Evolutionary conservation across 768 basidiomycete species (phyloP).

Genomic region (Mycena alexandri): DNA sequence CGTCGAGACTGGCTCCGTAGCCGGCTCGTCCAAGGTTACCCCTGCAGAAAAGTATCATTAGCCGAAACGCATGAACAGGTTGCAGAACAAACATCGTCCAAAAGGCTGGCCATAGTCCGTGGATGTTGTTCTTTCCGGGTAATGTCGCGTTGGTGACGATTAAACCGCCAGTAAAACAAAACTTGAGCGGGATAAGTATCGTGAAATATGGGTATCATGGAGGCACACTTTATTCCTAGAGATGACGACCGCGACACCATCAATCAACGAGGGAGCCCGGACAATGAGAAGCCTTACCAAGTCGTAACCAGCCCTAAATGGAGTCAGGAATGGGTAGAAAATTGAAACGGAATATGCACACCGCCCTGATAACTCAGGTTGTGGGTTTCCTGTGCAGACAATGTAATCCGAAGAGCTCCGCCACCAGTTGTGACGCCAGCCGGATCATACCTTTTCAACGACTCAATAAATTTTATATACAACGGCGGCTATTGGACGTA

Average conservation of each 20-base stretch:
- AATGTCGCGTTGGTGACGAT: conserved; percentile 75
- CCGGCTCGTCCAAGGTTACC: conserved; percentile 30
- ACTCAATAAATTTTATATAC: too few relatives aligned
- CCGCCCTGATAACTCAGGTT: conserved; percentile 68
- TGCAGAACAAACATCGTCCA: conserved; percentile 68
- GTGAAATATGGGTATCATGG: neutral
- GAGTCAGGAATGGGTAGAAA: neutral
- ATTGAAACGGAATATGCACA: neutral
- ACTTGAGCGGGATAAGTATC: conserved; percentile 51
- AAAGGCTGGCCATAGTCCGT: conserved; percentile 82
- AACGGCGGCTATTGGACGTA: conserved; percentile 38
- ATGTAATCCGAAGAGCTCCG: conserved; percentile 82
- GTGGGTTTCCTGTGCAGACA: conserved; percentile 75
- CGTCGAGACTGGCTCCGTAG: conserved; percentile 75
- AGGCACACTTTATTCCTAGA: conserved; percentile 69
- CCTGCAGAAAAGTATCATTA: neutral
- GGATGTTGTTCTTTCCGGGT: conserved; percentile 67
- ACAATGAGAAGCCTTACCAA: conserved; percentile 4
- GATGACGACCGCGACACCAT: neutral
- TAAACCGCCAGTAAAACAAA: conserved; percentile 85
- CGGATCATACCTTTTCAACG: conserved; percentile 64
- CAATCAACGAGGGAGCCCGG: neutral
- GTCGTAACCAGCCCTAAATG: conserved; percentile 22
- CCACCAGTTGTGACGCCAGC: conserved; percentile 77
- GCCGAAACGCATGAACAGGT: too few relatives aligned